Percentiles rank a stretch among this genome's conserved stretches.
Conservation (phyloP, 1,284 basidiomycete species). For the Sporisorium reilianum region DNA sequence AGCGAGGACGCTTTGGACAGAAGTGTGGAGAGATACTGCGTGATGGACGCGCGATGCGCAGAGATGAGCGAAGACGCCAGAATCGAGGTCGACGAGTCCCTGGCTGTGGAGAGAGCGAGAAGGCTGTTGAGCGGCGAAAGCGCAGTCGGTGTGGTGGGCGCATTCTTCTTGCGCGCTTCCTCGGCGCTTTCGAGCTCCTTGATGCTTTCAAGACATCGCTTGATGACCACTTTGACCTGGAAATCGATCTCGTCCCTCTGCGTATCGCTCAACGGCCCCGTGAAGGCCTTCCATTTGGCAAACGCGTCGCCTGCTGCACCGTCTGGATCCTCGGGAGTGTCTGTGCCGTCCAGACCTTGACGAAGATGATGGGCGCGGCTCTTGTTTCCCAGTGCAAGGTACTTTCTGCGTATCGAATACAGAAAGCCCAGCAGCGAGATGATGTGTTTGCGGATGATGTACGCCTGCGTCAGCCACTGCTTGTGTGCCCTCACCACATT, state of each 20-base stretch:
- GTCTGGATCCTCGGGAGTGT: slow-evolving; percentile 28
- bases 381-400: slow-evolving; percentile 48
- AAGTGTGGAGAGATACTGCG: slow-evolving; percentile 83
- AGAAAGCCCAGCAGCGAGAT: slow-evolving; percentile 52
- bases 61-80: slow-evolving; percentile 73
- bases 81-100: slow-evolving; percentile 52
- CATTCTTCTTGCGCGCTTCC: slow-evolving; percentile 71
- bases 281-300: slow-evolving; percentile 71
- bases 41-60: slow-evolving; percentile 84
- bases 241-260: slow-evolving; percentile 91
- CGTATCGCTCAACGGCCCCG: slow-evolving; percentile 79
- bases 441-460: slow-evolving; percentile 51
- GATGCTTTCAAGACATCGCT: slow-evolving; percentile 83
- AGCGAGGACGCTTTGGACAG: slow-evolving; percentile 81
- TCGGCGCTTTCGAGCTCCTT: slow-evolving; percentile 86
- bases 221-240: slow-evolving; percentile 83
- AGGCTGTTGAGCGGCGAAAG: slow-evolving; percentile 24
- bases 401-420: slow-evolving; percentile 52
- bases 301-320: slow-evolving; percentile 37
- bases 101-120: slow-evolving; percentile 45
- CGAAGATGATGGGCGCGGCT: slow-evolving; percentile 23
- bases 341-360: slow-evolving; percentile 19
- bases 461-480: slow-evolving; percentile 51
- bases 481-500: slow-evolving; percentile 41
- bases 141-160: slow-evolving; percentile 39